Evolutionary conservation across 1,139 yeast genomes (phyloP), one percentile per base, ranked within the genome.

Genomic region (Magnusiomyces clavatus): DNA sequence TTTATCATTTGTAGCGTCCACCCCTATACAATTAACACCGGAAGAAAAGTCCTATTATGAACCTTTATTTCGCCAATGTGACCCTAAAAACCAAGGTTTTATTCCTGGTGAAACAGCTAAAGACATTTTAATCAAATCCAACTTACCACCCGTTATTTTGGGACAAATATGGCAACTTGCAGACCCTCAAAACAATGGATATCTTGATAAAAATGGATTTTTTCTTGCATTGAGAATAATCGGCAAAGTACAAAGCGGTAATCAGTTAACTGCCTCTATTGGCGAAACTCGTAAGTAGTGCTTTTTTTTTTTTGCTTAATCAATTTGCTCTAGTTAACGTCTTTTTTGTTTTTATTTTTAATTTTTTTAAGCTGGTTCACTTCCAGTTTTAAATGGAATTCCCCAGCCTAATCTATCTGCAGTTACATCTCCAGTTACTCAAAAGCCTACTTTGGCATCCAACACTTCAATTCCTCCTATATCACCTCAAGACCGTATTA

Each of bases 91-190:
- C 47, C 72, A 85, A 47, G 96, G 96, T 2, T 76, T 85, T 46
- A 85, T 92, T 54, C 86, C 97, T 8, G 98, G 98, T 36, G 95
- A 86, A 45, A 81, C 83, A 51, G 90, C 96, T n/a, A 78, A 95
- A 59, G 75, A 86, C 10, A 76, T 95, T 4, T 82, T 94, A 60
- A 95, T 90, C 62, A 85, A 86, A 56, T 83, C 95, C 1, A 95
- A 95, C 0, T 76, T 92, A 51, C 83, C 95, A 6, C 84, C 95
- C 2, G 75, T 81, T 17, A 72, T 80, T 40, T 73, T 92, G 50
- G 96, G 97, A 3, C 95, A 89, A 67, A 83, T 94, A 56, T 94
- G 98, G 98, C 94, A 87, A 66, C 67, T 86, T 47, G 90, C 96
- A 14, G 99, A 92, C 69, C 77, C 79, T 17, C 83, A 82, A 57